Evolutionary conservation across 805 yeast species (phyloP).

Genomic region (Starmerella khaoyaiensis): DNA sequence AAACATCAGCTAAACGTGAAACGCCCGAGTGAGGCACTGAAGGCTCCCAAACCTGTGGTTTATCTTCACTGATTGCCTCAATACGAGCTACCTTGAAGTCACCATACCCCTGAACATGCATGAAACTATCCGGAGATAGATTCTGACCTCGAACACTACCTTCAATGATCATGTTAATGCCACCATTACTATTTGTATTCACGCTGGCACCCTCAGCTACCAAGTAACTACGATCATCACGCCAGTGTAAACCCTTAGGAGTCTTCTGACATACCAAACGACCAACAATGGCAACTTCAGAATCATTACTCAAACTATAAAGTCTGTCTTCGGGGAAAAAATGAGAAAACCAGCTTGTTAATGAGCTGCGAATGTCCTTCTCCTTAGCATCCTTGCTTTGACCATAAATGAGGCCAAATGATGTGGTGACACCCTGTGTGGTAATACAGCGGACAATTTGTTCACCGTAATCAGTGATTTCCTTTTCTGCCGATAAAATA

Average conservation of each 20-base stretch:
- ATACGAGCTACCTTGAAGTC: conserved; percentile 68
- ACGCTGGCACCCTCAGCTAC: conserved; percentile 54
- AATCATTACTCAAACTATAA: conserved; percentile 49
- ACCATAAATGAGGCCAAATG: conserved; percentile 67
- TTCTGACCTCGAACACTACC: conserved; percentile 73
- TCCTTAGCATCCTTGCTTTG: conserved; percentile 64
- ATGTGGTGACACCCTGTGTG: conserved; percentile 81
- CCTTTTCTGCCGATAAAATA: conserved; percentile 76
- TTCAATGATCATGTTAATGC: conserved; percentile 42
- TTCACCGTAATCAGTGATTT: conserved; percentile 79
- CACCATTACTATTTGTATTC: too few relatives aligned
- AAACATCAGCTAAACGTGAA: conserved; percentile 19
- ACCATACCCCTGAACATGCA: conserved; percentile 83
- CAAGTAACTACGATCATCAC: conserved; percentile 82
- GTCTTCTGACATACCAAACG: conserved; percentile 72
- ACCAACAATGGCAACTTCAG: conserved; percentile 62
- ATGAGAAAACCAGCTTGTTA: conserved; percentile 54
- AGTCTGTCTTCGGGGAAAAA: conserved; percentile 74
- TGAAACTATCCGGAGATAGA: conserved; percentile 58
- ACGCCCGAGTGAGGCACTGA: conserved; percentile 22
- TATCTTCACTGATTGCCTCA: conserved; percentile 14
- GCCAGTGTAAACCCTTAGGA: conserved; percentile 80
- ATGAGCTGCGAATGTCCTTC: conserved; percentile 49
- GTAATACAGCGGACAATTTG: conserved; percentile 77
- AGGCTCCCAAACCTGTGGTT: conserved; percentile 23